Conservation (phyloP, 306 rosid species). For the Castanea sativa region DNA sequence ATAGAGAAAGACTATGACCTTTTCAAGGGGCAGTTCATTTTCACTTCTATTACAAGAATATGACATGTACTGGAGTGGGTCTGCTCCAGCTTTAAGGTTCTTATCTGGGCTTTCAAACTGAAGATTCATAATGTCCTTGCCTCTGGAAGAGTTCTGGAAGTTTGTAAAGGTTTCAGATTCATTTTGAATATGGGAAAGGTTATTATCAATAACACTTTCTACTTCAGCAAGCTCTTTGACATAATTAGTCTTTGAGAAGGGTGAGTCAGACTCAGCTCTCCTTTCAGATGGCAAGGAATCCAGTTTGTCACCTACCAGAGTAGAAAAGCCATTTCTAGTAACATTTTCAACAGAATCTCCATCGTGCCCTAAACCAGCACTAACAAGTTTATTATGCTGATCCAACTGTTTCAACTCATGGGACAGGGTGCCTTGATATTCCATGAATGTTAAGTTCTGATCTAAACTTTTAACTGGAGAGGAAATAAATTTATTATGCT, state of each 20-base stretch:
- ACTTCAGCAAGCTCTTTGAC: slow-evolving; percentile 20
- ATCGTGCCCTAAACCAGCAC: slow-evolving; percentile 23
- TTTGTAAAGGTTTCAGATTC: slow-evolving; percentile 23
- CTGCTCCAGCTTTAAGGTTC: slow-evolving; percentile 17
- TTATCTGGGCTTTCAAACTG: slow-evolving; percentile 29
- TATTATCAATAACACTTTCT: slow-evolving; percentile 19
- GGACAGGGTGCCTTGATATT: slow-evolving; percentile 23
- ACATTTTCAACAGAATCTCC: slow-evolving; percentile 6
- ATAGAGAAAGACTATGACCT: slow-evolving; percentile 21
- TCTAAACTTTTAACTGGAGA: slow-evolving; percentile 34
- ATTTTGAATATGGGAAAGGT: slow-evolving; percentile 21
- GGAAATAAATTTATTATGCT: slow-evolving; percentile 23
- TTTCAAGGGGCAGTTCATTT: slow-evolving; percentile 10
- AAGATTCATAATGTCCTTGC: slow-evolving; percentile 24
- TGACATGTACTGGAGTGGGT: slow-evolving; percentile 11
- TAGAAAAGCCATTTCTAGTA: slow-evolving; percentile 13
- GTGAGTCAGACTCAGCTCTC: slow-evolving; percentile 19
- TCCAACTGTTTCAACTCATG: slow-evolving; percentile 35
- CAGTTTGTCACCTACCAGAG: slow-evolving; percentile 17
- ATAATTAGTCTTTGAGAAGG: slow-evolving; percentile 18
- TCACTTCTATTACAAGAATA: slow-evolving; percentile 14
- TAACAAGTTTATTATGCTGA: slow-evolving; percentile 23
- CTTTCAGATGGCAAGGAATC: slow-evolving; percentile 21
- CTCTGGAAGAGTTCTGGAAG: slow-evolving; percentile 23
- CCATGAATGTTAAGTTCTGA: slow-evolving; percentile 21